Conservation (phyloP, 352 stramenopile genomes). For the Phytophthora sojae region DNA sequence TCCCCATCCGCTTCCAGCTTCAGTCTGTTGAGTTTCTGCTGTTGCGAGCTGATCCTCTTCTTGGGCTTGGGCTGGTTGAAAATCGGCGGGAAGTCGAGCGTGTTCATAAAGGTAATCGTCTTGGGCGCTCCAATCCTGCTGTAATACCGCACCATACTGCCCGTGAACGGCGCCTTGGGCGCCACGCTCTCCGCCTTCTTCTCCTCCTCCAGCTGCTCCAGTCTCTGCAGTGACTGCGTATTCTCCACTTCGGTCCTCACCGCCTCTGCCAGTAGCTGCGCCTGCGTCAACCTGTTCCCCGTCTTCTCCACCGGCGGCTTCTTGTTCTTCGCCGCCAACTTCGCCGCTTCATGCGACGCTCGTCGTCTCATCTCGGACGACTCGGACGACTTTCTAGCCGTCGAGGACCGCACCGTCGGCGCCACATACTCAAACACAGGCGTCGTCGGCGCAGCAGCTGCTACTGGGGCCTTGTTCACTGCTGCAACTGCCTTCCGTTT, state of each 20-base stretch:
- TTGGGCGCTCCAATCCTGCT: conserved; percentile 70
- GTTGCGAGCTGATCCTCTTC: conserved; percentile 56
- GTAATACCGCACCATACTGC: conserved; percentile 73
- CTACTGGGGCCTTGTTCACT: conserved; percentile 3
- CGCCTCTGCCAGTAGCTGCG: conserved; percentile 74
- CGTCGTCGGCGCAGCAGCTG: conserved; percentile 8
- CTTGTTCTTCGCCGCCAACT: conserved; percentile 45
- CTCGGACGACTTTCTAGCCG: conserved; percentile 62
- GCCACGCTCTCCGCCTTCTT: conserved; percentile 73
- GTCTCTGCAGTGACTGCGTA: conserved; percentile 73
- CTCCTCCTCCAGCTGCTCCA: conserved; percentile 87
- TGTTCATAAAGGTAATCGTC: conserved; percentile 87
- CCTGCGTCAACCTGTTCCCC: conserved; percentile 68
- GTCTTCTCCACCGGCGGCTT: conserved; percentile 43
- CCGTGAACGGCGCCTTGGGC: conserved; percentile 77
- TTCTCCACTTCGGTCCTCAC: conserved; percentile 86
- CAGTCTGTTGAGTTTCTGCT: conserved; percentile 40
- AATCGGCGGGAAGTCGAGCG: conserved; percentile 64
- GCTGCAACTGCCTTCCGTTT: conserved; percentile 18
- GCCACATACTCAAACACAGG: conserved; percentile 33
- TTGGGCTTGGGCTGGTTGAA: conserved; percentile 71
- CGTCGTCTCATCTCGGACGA: conserved; percentile 67
- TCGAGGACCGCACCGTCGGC: conserved; percentile 66
- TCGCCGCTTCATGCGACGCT: conserved; percentile 62
- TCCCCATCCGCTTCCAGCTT: conserved; percentile 40